phyloP scores from a whole-genome alignment of 768 basidiomycete species.

The Nevesoporus exiguus region DNA sequence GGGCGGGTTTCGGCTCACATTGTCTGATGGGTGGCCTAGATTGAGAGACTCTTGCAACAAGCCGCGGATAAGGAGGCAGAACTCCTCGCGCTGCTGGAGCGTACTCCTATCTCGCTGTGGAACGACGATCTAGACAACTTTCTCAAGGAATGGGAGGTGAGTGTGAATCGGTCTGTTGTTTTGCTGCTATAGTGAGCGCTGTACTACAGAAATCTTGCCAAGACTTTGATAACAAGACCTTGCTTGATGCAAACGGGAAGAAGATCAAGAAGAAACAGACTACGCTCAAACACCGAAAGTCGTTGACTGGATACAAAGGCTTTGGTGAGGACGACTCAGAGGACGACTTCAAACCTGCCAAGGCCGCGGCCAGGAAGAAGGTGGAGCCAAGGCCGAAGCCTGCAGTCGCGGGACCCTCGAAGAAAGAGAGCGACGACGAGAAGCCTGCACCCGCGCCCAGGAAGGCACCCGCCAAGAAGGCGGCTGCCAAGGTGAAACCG shows the following conservation, averaged over 20 bases:
- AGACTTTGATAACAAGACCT: constrained; percentile 42
- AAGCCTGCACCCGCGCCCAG: constrained; percentile 27
- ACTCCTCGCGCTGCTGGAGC: constrained; percentile 70
- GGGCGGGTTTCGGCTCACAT: background rate
- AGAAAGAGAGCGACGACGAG: constrained; percentile 43
- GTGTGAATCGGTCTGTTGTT: constrained; percentile 25
- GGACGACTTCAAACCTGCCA: constrained; percentile 55
- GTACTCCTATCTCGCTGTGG: constrained; percentile 83
- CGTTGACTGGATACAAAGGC: constrained; percentile 41
- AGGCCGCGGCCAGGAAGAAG: constrained; percentile 42
- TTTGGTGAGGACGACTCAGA: constrained; percentile 41
- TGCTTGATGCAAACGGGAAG: constrained; percentile 48
- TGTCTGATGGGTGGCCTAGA: constrained; percentile 42
- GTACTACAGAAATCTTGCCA: constrained; percentile 36
- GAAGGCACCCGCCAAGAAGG: constrained; percentile 33
- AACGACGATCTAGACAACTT: constrained; percentile 84
- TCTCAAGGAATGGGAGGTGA: constrained; percentile 79
- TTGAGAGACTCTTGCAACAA: constrained; percentile 78
- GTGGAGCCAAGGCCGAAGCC: constrained; percentile 26
- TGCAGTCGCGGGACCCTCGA: constrained; percentile 39
- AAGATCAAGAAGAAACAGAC: constrained; percentile 56
- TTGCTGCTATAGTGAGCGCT: background rate
- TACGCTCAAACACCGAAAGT: constrained; percentile 52
- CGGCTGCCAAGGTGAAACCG: constrained; percentile 32
- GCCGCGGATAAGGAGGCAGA: constrained; percentile 81